Conservation (phyloP, 2,329 filamentous ascomycete species). For the Diplodia sapinea region DNA sequence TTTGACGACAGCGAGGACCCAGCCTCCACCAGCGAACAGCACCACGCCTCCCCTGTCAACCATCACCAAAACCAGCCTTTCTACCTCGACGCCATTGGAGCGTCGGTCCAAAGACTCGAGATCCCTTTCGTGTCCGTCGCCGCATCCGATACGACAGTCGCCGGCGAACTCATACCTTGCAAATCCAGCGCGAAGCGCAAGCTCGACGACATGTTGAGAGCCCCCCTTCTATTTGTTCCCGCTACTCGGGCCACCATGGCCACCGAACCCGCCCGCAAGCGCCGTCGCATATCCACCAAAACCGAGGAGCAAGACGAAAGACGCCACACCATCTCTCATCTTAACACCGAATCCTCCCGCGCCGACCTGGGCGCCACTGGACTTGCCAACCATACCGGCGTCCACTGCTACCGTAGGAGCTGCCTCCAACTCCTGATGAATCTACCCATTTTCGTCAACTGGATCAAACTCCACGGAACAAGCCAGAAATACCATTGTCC, state of each 20-base stretch:
- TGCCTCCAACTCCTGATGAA: constrained; percentile 33
- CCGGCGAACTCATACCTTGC: background rate
- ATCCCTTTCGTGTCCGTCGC: background rate
- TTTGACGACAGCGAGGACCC: background rate
- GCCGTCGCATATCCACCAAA: background rate
- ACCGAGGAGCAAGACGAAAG: background rate
- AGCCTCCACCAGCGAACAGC: too few species aligned
- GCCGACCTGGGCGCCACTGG: constrained; percentile 29
- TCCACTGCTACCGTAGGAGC: constrained; percentile 36
- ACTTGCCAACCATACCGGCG: constrained; percentile 32
- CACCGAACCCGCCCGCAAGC: constrained; percentile 10
- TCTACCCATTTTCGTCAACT: constrained; percentile 34
- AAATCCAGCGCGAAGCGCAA: constrained; percentile 17
- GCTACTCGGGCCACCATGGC: constrained; percentile 13
- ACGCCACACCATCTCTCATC: background rate
- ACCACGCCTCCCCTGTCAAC: too few species aligned
- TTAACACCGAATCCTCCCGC: constrained; percentile 12
- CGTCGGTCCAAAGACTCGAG: constrained; percentile 3
- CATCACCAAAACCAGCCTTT: too few species aligned
- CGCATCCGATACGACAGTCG: background rate
- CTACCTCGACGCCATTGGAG: background rate
- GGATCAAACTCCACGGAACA: constrained; percentile 26
- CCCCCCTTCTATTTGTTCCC: constrained; percentile 8
- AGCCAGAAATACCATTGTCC: constrained; percentile 9
- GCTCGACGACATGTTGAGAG: constrained; percentile 5